Evolutionary conservation across 2,329 filamentous ascomycete genomes (phyloP).

Genomic region (Orbilia quercus): DNA sequence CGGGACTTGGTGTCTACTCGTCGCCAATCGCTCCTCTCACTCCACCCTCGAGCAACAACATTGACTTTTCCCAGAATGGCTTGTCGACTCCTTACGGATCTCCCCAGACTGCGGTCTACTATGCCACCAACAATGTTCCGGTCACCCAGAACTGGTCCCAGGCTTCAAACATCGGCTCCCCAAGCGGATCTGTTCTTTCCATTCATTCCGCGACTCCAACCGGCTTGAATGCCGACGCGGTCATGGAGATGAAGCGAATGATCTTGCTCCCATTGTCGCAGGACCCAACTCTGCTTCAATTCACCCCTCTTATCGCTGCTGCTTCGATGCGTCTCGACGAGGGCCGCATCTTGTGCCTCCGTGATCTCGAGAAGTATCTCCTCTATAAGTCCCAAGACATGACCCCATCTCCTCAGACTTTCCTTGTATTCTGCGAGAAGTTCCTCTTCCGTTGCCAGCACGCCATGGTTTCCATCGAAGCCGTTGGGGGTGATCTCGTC

Average conservation of each 20-base stretch:
- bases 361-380: constrained; percentile 93
- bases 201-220: constrained; percentile 38
- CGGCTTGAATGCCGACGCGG: constrained; percentile 34
- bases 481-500: constrained; percentile 86
- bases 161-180: constrained; percentile 48
- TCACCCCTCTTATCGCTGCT: constrained; percentile 51
- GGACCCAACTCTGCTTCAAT: constrained; percentile 41
- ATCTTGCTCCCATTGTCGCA: constrained; percentile 53
- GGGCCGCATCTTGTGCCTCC: constrained; percentile 78
- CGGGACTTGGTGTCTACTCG: constrained; percentile 52
- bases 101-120: constrained; percentile 42
- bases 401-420: constrained; percentile 68
- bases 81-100: constrained; percentile 49
- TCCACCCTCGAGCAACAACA: constrained; percentile 46
- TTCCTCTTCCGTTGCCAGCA: constrained; percentile 80
- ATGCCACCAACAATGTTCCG: constrained; percentile 41
- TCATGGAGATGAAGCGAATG: constrained; percentile 54
- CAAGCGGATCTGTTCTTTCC: constrained; percentile 37
- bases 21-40: constrained; percentile 50
- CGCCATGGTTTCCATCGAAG: constrained; percentile 87
- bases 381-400: constrained; percentile 94
- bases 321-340: constrained; percentile 55
- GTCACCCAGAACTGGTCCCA: constrained; percentile 49
- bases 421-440: constrained; percentile 71
- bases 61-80: constrained; percentile 45